Conservation (phyloP, 2,329 filamentous ascomycete species). For the Colletotrichum sp. region DNA sequence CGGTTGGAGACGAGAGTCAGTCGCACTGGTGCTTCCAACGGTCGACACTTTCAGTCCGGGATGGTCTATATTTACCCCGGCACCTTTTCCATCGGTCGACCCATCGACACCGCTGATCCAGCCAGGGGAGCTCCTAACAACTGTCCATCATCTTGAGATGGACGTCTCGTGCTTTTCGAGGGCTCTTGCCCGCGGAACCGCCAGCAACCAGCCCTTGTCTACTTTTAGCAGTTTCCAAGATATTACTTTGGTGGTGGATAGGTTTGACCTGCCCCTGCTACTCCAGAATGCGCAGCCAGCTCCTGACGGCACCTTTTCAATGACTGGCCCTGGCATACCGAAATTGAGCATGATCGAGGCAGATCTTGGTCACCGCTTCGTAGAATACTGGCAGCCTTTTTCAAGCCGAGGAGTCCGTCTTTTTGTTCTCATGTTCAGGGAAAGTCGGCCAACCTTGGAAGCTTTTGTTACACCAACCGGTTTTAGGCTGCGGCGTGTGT, state of each 20-base stretch:
- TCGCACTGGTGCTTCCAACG: background rate
- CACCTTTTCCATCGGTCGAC: background rate
- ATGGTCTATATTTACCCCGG: background rate
- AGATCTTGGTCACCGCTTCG: background rate
- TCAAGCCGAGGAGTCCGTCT: background rate
- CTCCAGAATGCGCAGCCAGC: background rate
- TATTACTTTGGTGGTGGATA: background rate
- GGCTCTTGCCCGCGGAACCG: background rate
- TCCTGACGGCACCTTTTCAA: background rate
- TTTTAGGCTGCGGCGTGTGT: background rate
- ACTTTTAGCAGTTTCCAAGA: background rate
- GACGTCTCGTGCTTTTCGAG: background rate
- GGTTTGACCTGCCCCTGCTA: background rate
- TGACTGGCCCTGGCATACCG: background rate
- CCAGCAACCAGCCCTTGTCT: background rate
- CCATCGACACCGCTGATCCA: background rate
- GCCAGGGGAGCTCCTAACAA: background rate
- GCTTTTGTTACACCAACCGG: background rate
- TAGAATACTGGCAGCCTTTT: background rate
- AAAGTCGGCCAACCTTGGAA: background rate
- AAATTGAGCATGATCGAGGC: background rate
- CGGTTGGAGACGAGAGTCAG: background rate
- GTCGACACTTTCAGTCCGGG: background rate
- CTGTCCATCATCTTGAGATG: background rate
- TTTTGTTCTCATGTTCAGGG: fast-evolving